phyloP scores from a whole-genome alignment of 257 asterid species.

The Nyctanthes arbortristis region DNA sequence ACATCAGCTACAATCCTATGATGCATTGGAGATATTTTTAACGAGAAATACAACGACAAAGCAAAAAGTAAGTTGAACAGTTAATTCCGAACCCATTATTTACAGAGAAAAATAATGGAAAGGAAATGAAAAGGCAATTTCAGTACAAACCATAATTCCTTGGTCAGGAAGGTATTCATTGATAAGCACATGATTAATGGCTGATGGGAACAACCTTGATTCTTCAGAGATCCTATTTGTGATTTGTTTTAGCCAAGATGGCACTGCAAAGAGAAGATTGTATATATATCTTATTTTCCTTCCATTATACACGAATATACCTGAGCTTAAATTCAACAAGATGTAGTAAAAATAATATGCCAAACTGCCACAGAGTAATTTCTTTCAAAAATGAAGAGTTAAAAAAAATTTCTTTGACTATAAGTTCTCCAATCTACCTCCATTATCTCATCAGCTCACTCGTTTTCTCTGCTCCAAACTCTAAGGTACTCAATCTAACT shows the following conservation, averaged over 20 bases:
- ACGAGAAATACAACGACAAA: background rate
- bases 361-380: background rate
- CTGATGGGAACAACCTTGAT: constrained; percentile 69
- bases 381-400: background rate
- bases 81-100: too few species aligned
- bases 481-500: background rate
- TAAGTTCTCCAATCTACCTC: background rate
- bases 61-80: background rate
- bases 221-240: constrained; percentile 60
- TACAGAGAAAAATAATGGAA: background rate
- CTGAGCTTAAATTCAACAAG: constrained; percentile 9
- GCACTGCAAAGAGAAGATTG: constrained; percentile 66
- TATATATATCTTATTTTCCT: background rate
- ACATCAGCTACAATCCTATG: too few species aligned
- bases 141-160: constrained; percentile 80
- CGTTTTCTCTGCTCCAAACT: too few species aligned
- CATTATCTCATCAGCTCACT: background rate
- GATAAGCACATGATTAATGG: constrained; percentile 90
- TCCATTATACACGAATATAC: background rate
- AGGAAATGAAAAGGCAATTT: background rate
- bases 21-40: too few species aligned
- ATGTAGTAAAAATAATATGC: constrained; percentile 13
- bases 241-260: constrained; percentile 69
- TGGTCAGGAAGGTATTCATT: constrained; percentile 88
- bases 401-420: background rate